These are phyloP conservation scores for Lactarius hatsudake DNA, from an alignment of 768 basidiomycete species.

Conservation along the genomic window DNA sequence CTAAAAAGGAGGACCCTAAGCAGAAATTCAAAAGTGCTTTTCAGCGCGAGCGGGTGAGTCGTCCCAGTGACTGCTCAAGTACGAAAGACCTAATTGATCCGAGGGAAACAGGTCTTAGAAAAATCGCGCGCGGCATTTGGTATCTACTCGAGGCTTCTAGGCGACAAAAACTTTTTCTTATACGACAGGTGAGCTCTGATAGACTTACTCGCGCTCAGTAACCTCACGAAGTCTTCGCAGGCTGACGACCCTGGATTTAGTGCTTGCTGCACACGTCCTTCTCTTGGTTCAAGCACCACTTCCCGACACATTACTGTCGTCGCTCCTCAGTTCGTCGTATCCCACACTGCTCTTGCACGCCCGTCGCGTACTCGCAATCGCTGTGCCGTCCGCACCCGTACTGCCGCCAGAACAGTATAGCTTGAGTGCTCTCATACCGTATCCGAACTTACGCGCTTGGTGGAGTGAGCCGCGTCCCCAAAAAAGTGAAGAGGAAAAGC, in stretches of 20 bases:
- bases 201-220: not conserved
- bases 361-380: conserved; percentile 42
- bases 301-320: conserved; percentile 56
- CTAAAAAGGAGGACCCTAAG: conserved; percentile 34
- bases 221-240: conserved; percentile 36
- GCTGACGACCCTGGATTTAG: conserved; percentile 59
- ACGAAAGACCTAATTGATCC: not conserved
- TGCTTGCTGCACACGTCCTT: conserved; percentile 66
- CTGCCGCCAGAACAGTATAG: conserved; percentile 37
- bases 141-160: conserved; percentile 56
- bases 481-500: conserved; percentile 43
- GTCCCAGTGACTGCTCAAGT: not conserved
- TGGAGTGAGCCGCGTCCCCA: conserved; percentile 26
- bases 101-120: conserved; percentile 47
- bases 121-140: conserved; percentile 57
- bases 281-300: conserved; percentile 57
- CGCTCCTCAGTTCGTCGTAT: conserved; percentile 54
- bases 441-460: conserved; percentile 33
- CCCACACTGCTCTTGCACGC: conserved; percentile 59
- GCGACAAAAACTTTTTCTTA: conserved; percentile 49
- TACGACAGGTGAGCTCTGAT: conserved; percentile 42
- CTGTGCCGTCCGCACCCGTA: conserved; percentile 30
- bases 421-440: conserved; percentile 32
- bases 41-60: conserved; percentile 58
- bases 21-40: conserved; percentile 53